Percentiles rank a stretch among this genome's conserved stretches.
Conservation (phyloP, 805 yeast species). For the Lipomyces lipofer region DNA sequence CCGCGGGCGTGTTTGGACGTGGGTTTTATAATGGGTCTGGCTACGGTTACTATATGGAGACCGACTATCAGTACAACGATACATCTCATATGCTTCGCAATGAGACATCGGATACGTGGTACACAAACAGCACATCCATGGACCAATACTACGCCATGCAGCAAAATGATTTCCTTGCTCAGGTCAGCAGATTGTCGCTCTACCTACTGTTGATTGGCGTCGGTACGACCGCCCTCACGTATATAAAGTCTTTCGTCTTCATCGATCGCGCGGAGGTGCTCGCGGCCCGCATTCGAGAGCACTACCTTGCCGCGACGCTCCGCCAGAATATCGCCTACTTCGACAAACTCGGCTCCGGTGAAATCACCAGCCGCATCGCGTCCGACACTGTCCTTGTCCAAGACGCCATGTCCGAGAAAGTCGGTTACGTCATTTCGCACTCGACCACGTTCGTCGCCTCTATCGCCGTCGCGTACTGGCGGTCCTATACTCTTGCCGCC, state of each 20-base stretch:
- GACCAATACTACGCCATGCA: too few relatives aligned
- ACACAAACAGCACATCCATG: too few relatives aligned
- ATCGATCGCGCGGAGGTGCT: constrained; percentile 46
- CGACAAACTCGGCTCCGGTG: constrained; percentile 47
- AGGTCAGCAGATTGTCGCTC: constrained; percentile 35
- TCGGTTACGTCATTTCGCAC: constrained; percentile 44
- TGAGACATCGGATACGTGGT: neutral
- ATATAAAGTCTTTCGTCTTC: constrained; percentile 41
- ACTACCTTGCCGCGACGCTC: constrained; percentile 41
- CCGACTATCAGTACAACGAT: neutral
- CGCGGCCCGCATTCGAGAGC: constrained; percentile 44
- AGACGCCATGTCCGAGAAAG: constrained; percentile 47
- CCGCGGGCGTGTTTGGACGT: constrained; percentile 8
- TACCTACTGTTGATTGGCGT: constrained; percentile 46
- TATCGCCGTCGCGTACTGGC: constrained; percentile 42
- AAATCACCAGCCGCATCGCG: constrained; percentile 46
- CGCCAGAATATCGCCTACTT: constrained; percentile 47
- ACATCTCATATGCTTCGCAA: too few relatives aligned
- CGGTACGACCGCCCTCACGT: constrained; percentile 34
- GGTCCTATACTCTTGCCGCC: constrained; percentile 42
- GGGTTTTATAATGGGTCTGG: constrained; percentile 22
- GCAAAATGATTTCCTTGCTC: constrained; percentile 41
- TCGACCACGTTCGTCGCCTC: constrained; percentile 44
- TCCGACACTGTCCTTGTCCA: constrained; percentile 45
- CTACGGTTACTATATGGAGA: constrained; percentile 20